A percentile compares a stretch with the other conserved stretches of the same genome.
Evolutionary conservation across 345 rosid species (phyloP).

Genomic region (Lepidium didymum): DNA sequence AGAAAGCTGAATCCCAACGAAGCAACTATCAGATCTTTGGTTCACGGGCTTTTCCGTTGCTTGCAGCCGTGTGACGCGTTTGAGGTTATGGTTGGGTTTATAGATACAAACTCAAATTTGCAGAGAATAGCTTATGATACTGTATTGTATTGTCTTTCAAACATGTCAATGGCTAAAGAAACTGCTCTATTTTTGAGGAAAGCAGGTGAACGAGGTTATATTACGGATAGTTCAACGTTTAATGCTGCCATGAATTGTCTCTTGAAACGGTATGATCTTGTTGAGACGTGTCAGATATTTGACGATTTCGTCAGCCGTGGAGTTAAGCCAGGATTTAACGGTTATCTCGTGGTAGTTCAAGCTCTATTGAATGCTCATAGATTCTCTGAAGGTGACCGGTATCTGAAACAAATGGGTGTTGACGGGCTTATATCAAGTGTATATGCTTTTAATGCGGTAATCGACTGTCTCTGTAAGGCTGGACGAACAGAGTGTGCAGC

Average conservation of each 20-base stretch:
- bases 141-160: constrained; percentile 56
- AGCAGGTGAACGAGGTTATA: constrained; percentile 41
- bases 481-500: constrained; percentile 45
- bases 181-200: constrained; percentile 49
- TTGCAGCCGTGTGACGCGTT: constrained; percentile 47
- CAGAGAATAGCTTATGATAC: constrained; percentile 52
- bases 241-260: constrained; percentile 56
- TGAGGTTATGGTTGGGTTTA: constrained; percentile 39
- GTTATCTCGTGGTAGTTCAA: constrained; percentile 53
- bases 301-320: constrained; percentile 49
- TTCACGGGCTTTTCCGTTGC: constrained; percentile 67
- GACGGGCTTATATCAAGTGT: constrained; percentile 46
- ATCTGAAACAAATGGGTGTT: constrained; percentile 41
- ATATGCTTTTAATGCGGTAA: constrained; percentile 57
- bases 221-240: constrained; percentile 51
- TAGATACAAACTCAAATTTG: constrained; percentile 43
- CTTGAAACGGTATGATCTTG: constrained; percentile 48
- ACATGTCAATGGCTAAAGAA: constrained; percentile 65
- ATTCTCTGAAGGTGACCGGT: constrained; percentile 42
- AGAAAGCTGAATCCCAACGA: constrained; percentile 58
- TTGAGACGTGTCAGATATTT: constrained; percentile 48
- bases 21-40: constrained; percentile 73
- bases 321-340: constrained; percentile 48
- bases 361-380: constrained; percentile 47
- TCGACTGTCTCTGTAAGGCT: constrained; percentile 75